Percentiles rank a stretch among this genome's conserved stretches.
phyloP scores from a whole-genome alignment of 106 monocot genomes.

The Allium cepa region DNA sequence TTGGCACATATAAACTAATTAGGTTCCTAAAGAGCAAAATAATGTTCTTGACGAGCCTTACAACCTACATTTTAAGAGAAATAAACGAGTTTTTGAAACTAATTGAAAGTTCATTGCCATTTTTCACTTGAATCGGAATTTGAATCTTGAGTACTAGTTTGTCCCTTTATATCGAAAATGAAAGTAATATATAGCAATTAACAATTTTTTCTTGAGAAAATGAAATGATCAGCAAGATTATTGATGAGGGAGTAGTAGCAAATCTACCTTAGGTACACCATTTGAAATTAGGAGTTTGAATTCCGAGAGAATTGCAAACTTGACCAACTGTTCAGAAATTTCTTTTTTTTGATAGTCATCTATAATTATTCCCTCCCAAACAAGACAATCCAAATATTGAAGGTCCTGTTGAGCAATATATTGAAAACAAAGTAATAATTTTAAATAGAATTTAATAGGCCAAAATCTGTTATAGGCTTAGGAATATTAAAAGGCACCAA shows the following conservation, averaged over 20 bases:
- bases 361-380: slow-evolving; percentile 63
- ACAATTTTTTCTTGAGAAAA: slow-evolving; percentile 9
- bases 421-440: not conserved
- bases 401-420: slow-evolving; percentile 36
- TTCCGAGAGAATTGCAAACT: slow-evolving; percentile 34
- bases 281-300: slow-evolving; percentile 49
- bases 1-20: no score
- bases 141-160: slow-evolving; percentile 9
- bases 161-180: slow-evolving; percentile 44
- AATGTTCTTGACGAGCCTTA: not conserved
- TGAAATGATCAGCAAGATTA: not conserved
- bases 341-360: slow-evolving; percentile 59
- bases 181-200: slow-evolving; percentile 47
- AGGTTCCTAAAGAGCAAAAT: no score
- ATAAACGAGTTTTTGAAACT: not conserved
- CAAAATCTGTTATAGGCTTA: no score
- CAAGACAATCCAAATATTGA: slow-evolving; percentile 30
- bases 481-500: no score
- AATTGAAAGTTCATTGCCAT: slow-evolving; percentile 12
- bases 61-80: slow-evolving; percentile 1
- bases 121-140: slow-evolving; percentile 10
- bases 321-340: slow-evolving; percentile 37
- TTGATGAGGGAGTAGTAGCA: not conserved
- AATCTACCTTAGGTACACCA: slow-evolving; percentile 46
- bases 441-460: no score